phyloP scores from a whole-genome alignment of 306 rosid genomes.

The Canavalia gladiata region DNA sequence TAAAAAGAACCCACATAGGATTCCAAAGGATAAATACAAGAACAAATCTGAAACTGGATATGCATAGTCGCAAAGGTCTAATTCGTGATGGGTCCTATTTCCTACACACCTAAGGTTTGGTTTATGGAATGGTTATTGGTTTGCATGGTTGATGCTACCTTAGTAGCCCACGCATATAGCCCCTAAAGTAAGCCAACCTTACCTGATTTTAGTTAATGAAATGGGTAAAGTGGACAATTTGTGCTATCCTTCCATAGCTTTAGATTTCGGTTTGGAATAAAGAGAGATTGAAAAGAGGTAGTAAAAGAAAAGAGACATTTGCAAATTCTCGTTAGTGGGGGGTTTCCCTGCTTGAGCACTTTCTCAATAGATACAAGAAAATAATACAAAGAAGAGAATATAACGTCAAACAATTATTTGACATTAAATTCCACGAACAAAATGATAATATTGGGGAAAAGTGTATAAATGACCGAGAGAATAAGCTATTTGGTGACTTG shows the following conservation, averaged over 20 bases:
- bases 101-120: conserved; percentile 11
- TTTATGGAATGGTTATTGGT: conserved; percentile 14
- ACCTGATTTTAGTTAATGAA: neutral
- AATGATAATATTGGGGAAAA: neutral
- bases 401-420: conserved; percentile 5
- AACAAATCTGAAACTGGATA: conserved; percentile 36
- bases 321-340: conserved; percentile 8
- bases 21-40: conserved; percentile 54
- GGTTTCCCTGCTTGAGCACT: conserved; percentile 10
- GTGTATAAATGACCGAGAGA: neutral
- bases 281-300: conserved; percentile 20
- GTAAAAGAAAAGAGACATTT: conserved; percentile 16
- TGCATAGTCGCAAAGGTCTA: conserved; percentile 24
- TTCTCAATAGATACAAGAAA: neutral
- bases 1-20: conserved; percentile 66
- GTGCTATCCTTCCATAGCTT: conserved; percentile 8
- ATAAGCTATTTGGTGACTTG: neutral
- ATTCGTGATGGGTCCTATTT: conserved; percentile 25
- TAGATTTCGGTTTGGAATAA: conserved; percentile 27
- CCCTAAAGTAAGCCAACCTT: conserved; percentile 2
- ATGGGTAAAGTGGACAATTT: conserved; percentile 30
- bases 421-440: conserved; percentile 14
- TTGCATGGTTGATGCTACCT: conserved; percentile 55
- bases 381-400: conserved; percentile 3
- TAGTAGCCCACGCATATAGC: conserved; percentile 51